A percentile compares a stretch with the other conserved stretches of the same genome.
These are phyloP conservation scores for Pseudofabraea citricarpa DNA, from an alignment of 2,329 filamentous ascomycete species.

Conservation along the genomic window DNA sequence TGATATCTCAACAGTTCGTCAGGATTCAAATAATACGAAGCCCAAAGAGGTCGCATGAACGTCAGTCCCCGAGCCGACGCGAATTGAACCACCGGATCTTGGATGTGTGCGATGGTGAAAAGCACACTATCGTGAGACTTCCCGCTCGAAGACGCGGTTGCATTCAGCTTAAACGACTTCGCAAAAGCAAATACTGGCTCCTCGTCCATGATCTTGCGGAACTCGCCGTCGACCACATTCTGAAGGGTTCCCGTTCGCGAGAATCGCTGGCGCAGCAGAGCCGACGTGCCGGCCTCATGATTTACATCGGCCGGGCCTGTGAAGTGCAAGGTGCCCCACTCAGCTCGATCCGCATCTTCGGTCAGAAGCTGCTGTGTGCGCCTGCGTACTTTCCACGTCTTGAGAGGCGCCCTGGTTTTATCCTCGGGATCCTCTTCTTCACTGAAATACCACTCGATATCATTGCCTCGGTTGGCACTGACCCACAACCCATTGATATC, in stretches of 20 bases:
- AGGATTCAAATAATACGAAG: slow-evolving; percentile 62
- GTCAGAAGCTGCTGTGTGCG: slow-evolving; percentile 64
- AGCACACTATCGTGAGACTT: slow-evolving; percentile 47
- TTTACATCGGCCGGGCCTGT: slow-evolving; percentile 62
- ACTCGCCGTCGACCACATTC: slow-evolving; percentile 62
- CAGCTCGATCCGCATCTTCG: slow-evolving; percentile 67
- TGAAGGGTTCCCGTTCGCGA: slow-evolving; percentile 60
- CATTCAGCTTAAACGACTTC: slow-evolving; percentile 53
- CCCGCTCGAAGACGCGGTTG: slow-evolving; percentile 23
- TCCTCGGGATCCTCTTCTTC: slow-evolving; percentile 35
- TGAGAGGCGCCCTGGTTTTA: slow-evolving; percentile 38
- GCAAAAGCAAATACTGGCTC: slow-evolving; percentile 81
- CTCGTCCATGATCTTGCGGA: slow-evolving; percentile 67
- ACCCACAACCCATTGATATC: slow-evolving; percentile 78
- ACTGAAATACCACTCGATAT: slow-evolving; percentile 65
- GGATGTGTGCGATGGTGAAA: slow-evolving; percentile 74
- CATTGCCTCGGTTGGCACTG: slow-evolving; percentile 65
- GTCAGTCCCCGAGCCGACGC: slow-evolving; percentile 72
- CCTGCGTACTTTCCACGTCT: slow-evolving; percentile 63
- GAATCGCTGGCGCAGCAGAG: slow-evolving; percentile 62
- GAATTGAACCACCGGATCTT: slow-evolving; percentile 76
- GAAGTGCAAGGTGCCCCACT: slow-evolving; percentile 82
- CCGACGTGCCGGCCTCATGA: slow-evolving; percentile 69
- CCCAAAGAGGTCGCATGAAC: slow-evolving; percentile 75
- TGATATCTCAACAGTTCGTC: slow-evolving; percentile 69